Conservation (phyloP, 202 grass and related monocot species). For the Bolboschoenoplectus hybrid region DNA sequence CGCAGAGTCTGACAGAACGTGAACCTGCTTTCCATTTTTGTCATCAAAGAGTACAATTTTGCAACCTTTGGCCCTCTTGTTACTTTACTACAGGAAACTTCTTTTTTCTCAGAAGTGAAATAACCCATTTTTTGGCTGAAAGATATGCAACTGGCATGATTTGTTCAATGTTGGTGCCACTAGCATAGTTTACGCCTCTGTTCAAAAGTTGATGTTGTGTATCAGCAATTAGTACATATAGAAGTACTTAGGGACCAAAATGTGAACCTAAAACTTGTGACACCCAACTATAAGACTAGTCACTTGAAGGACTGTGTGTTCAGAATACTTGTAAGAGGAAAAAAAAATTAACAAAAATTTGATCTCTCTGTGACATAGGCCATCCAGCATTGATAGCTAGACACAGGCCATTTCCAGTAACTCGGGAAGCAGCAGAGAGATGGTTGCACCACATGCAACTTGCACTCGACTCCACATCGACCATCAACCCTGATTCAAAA, state of each 20-base stretch:
- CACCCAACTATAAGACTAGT: background rate
- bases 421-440: slow-evolving; percentile 78
- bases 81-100: background rate
- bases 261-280: background rate
- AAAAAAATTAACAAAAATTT: slow-evolving; percentile 20
- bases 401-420: slow-evolving; percentile 79
- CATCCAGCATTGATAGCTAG: slow-evolving; percentile 91
- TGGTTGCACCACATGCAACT: slow-evolving; percentile 97
- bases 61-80: background rate
- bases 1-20: background rate
- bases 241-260: background rate
- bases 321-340: background rate
- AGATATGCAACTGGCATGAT: background rate
- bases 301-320: background rate
- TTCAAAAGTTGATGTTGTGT: background rate
- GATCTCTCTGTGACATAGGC: slow-evolving; percentile 48
- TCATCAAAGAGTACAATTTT: background rate
- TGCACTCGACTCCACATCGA: slow-evolving; percentile 63
- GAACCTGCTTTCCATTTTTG: background rate
- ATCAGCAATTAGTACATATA: background rate
- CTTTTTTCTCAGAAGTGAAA: background rate
- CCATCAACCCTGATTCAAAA: slow-evolving; percentile 70
- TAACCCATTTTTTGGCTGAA: background rate
- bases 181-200: background rate
- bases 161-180: background rate